Percentiles rank a stretch among this genome's conserved stretches.
Evolutionary conservation across 2,329 filamentous ascomycete species (phyloP).

Genomic region (Scedosporium apiospermum): DNA sequence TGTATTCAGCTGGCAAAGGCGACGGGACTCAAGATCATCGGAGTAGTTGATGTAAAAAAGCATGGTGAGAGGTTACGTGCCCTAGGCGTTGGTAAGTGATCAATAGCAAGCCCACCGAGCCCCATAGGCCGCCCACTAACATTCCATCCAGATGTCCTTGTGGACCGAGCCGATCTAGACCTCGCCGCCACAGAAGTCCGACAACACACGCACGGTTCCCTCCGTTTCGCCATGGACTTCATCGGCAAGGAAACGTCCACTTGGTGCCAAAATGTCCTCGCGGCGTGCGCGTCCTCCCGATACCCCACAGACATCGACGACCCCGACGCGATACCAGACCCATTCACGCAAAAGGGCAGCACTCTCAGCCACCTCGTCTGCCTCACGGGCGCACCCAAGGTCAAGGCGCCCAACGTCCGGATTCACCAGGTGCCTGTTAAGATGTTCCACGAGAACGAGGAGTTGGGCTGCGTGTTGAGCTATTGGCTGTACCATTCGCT

Average conservation of each 20-base stretch:
- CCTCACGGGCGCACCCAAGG: slow-evolving; percentile 57
- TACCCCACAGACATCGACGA: slow-evolving; percentile 1
- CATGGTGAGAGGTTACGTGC: slow-evolving; percentile 36
- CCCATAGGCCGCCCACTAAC: slow-evolving; percentile 12
- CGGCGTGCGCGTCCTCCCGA: slow-evolving; percentile 13
- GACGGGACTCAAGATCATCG: slow-evolving; percentile 54
- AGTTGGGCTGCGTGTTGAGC: slow-evolving; percentile 53
- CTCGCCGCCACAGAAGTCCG: slow-evolving; percentile 58
- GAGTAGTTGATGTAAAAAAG: slow-evolving; percentile 56
- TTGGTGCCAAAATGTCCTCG: slow-evolving; percentile 6
- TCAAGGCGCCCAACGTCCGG: slow-evolving; percentile 28
- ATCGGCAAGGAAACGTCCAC: slow-evolving; percentile 54
- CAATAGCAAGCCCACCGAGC: slow-evolving; percentile 39
- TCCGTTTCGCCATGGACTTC: slow-evolving; percentile 62
- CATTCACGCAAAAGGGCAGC: background rate
- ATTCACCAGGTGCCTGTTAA: slow-evolving; percentile 67
- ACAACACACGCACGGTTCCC: slow-evolving; percentile 42
- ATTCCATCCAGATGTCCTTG: slow-evolving; percentile 49
- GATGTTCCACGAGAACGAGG: slow-evolving; percentile 59
- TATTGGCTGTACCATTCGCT: slow-evolving; percentile 61
- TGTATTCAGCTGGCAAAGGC: slow-evolving; percentile 59
- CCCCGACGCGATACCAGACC: background rate
- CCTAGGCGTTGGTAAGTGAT: slow-evolving; percentile 2
- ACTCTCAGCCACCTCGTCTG: slow-evolving; percentile 49
- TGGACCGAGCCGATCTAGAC: slow-evolving; percentile 57